phyloP scores from a whole-genome alignment of 257 asterid genomes.

The Sherardia arvensis region DNA sequence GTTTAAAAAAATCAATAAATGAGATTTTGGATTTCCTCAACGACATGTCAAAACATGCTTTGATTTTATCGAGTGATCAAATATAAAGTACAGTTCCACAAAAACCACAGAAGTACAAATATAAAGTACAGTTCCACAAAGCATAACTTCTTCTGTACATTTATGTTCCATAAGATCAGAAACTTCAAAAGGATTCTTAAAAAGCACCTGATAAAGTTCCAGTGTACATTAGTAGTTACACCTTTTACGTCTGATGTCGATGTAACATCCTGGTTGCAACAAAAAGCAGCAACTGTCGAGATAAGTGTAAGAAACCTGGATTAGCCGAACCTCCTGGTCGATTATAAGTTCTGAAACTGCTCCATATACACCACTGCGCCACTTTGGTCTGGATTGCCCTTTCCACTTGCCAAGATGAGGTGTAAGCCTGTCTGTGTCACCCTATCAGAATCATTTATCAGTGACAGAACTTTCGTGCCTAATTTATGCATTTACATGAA shows the following conservation, averaged over 20 bases:
- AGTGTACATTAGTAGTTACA: slow-evolving; percentile 66
- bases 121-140: no score
- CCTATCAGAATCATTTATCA: slow-evolving; percentile 26
- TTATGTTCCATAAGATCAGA: no score
- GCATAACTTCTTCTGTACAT: no score
- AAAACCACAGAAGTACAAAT: no score
- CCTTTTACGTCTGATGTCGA: slow-evolving; percentile 34
- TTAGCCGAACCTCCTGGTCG: slow-evolving; percentile 52
- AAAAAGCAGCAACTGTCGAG: not conserved
- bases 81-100: no score
- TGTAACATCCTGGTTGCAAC: slow-evolving; percentile 48
- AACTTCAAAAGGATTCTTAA: no score
- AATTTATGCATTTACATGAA: not conserved
- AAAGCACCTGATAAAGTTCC: no score
- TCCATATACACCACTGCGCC: slow-evolving; percentile 95
- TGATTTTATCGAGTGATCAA: no score
- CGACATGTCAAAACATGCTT: no score
- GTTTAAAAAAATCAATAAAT: no score
- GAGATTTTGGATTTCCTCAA: no score
- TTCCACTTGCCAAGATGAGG: slow-evolving; percentile 81
- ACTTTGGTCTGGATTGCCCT: slow-evolving; percentile 77
- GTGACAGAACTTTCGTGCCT: not conserved
- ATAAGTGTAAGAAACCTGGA: slow-evolving; percentile 48
- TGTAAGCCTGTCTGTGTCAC: slow-evolving; percentile 38
- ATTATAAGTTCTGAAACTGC: slow-evolving; percentile 55